These are phyloP conservation scores for Angophora floribunda DNA, from an alignment of 345 rosid genomes.

Conservation along the genomic window DNA sequence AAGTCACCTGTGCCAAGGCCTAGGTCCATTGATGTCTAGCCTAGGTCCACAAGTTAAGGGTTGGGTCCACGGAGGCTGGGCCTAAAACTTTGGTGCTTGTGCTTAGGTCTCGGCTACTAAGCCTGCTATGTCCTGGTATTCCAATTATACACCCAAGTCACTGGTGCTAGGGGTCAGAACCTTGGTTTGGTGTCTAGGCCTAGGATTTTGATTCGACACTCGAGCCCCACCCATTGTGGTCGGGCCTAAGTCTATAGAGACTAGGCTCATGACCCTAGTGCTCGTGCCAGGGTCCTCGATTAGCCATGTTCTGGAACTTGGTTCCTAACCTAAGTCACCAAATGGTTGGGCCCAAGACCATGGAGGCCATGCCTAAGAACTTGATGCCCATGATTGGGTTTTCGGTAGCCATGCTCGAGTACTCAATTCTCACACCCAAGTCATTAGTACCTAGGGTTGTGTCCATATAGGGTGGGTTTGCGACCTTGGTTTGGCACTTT, in stretches of 20 bases:
- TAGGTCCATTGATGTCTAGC: not conserved
- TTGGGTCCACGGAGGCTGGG: not conserved
- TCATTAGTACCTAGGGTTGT: not conserved
- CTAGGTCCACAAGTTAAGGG: accelerated
- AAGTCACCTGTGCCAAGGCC: not conserved
- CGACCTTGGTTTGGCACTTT: not conserved
- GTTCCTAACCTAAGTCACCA: not conserved
- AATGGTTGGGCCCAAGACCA: not conserved
- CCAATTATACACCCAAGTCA: not conserved
- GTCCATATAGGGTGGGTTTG: not conserved
- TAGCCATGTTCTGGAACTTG: not conserved
- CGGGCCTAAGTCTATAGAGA: accelerated
- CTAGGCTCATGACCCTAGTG: accelerated
- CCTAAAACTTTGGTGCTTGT: accelerated
- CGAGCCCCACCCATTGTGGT: not conserved
- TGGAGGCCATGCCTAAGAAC: accelerated
- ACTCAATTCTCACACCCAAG: not conserved
- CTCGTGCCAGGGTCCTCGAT: accelerated
- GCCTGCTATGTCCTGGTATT: too few species aligned
- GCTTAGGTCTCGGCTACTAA: not conserved
- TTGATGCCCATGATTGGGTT: accelerated
- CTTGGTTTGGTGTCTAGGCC: not conserved
- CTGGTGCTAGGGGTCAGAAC: accelerated
- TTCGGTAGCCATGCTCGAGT: not conserved
- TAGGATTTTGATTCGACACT: not conserved